phyloP scores from a whole-genome alignment of 805 yeast species.

The Schizosaccharomyces japonicus region DNA sequence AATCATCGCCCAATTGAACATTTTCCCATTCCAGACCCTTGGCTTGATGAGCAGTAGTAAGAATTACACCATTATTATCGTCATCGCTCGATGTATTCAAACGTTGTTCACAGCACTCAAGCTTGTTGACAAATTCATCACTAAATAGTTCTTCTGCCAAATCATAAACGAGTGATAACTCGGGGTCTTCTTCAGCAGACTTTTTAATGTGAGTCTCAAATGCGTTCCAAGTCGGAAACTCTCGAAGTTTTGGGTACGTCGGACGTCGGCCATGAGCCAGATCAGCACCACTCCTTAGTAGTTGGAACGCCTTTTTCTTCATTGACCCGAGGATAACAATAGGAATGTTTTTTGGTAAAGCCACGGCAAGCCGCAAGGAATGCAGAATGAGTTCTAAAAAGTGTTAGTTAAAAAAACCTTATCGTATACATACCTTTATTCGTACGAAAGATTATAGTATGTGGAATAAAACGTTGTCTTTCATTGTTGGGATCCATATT shows the following conservation, averaged over 20 bases:
- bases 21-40: conserved; percentile 2
- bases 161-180: neutral
- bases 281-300: neutral
- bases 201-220: neutral
- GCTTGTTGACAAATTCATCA: neutral
- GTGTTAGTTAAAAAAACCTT: neutral
- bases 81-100: neutral
- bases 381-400: neutral
- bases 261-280: conserved; percentile 1
- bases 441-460: neutral
- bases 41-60: conserved; percentile 1
- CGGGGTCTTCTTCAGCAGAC: conserved; percentile 2
- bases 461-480: neutral
- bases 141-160: conserved; percentile 1
- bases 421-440: neutral
- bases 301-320: conserved; percentile 1
- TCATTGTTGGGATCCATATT: neutral
- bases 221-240: neutral
- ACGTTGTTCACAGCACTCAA: neutral
- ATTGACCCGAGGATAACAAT: neutral
- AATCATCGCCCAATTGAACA: conserved; percentile 3
- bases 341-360: neutral
- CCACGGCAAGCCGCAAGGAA: neutral
- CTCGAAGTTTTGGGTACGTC: neutral
- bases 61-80: neutral